Evolutionary conservation across 1,139 yeast species (phyloP).

Genomic region (Nematodospora anomalae): DNA sequence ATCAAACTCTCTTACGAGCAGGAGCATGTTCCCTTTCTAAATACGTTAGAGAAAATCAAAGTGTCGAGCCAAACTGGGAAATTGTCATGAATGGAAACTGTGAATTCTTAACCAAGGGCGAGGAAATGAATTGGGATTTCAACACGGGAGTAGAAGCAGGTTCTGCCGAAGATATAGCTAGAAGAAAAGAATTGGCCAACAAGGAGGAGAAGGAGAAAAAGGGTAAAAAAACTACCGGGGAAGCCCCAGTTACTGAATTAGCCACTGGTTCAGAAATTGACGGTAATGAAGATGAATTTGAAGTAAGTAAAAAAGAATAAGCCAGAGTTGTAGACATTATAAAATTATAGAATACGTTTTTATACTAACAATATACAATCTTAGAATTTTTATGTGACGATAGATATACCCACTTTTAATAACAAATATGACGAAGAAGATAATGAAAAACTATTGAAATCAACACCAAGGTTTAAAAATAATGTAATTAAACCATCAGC

Average conservation of each 20-base stretch:
- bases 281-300: constrained; percentile 27
- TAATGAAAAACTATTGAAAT: constrained; percentile 4
- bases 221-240: constrained; percentile 3
- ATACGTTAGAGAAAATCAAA: constrained; percentile 22
- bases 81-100: constrained; percentile 66
- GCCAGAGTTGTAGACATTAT: background rate
- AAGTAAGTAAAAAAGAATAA: constrained; percentile 38
- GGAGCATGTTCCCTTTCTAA: constrained; percentile 49
- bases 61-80: constrained; percentile 45
- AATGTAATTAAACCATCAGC: constrained; percentile 42
- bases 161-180: constrained; percentile 63
- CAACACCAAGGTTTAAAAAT: constrained; percentile 15
- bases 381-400: constrained; percentile 37
- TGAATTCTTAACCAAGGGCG: constrained; percentile 68
- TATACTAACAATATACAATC: constrained; percentile 22
- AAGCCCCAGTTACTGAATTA: constrained; percentile 20
- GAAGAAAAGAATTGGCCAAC: constrained; percentile 27
- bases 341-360: background rate
- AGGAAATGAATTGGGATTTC: constrained; percentile 90
- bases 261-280: constrained; percentile 22
- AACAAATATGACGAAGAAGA: constrained; percentile 12
- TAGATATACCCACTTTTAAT: constrained; percentile 38
- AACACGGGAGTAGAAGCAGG: constrained; percentile 70
- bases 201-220: constrained; percentile 13
- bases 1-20: constrained; percentile 41